Base-by-base conservation (phyloP, 192 early-diverging fungal species). In the Coemansia sp. region DNA sequence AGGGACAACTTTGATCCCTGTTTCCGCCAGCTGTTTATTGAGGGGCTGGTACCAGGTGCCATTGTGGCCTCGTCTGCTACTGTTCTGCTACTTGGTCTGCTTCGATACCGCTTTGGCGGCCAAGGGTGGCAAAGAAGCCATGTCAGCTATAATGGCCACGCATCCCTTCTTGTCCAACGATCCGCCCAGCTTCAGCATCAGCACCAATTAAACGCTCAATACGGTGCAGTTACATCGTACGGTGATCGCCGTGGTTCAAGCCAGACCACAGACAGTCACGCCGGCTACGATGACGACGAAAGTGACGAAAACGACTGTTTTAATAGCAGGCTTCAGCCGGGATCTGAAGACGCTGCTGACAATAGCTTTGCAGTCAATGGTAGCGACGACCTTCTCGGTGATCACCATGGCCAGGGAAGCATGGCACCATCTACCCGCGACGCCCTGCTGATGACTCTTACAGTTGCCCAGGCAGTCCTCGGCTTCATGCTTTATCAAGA, bases 1-100 rank as follows among this genome's bases (percentile, higher is more conserved):
- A 66, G 63, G 33, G 78, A 81, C 50, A 61, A 81, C 64, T 81
- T 81, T 67, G 70, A 76, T 49, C 59, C 51, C 8, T 81, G 78
- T 64, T 81, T 81, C 45, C 66, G 73, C 51, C 34, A 56, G 40
- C 67, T 75, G 57, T 63, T 81, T 64, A 65, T 81, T 25, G 78
- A 81, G 42, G n/a, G 48, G 1, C 22, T 54, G 0, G 42, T 76
- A 12, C 78, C 78, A 25, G 69, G 49, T 16, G 61, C 20, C 10
- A 60, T 69, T 29, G 67, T 45, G 2, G 57, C 48, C n/a, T 42
- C 54, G 33, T 81, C 78, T 1, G n/a, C 57, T 45, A 63, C 32
- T 12, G 28, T 69, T 25, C 48, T 72, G 20, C 20, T 33, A 14
- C 25, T 65, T 8, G n/a, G 38, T 31, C 40, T 72, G 12, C 22